Conservation (phyloP, 805 yeast species). For the Wickerhamomyces ciferrii region DNA sequence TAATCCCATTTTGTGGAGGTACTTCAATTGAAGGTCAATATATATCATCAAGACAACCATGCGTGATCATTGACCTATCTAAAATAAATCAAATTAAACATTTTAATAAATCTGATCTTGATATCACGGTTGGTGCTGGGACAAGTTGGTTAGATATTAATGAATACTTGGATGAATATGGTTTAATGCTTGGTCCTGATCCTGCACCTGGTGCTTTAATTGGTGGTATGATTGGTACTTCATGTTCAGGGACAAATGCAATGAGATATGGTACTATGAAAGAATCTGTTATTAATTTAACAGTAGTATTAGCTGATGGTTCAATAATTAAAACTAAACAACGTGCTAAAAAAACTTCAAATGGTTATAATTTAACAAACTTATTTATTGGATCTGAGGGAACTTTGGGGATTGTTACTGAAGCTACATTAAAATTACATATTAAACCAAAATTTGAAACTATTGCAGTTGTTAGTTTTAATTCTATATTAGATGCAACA, state of each 20-base stretch:
- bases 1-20: slow-evolving; percentile 61
- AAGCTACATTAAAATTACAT: slow-evolving; percentile 67
- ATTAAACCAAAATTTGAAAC: slow-evolving; percentile 58
- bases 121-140: slow-evolving; percentile 70
- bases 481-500: slow-evolving; percentile 66
- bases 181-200: slow-evolving; percentile 67
- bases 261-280: slow-evolving; percentile 75
- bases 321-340: slow-evolving; percentile 65
- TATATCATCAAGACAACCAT: slow-evolving; percentile 54
- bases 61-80: slow-evolving; percentile 56
- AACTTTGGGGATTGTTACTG: slow-evolving; percentile 72
- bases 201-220: slow-evolving; percentile 77
- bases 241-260: slow-evolving; percentile 79
- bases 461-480: slow-evolving; percentile 66
- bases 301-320: slow-evolving; percentile 78
- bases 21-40: slow-evolving; percentile 67
- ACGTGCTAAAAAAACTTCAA: slow-evolving; percentile 70
- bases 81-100: slow-evolving; percentile 53
- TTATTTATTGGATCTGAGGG: slow-evolving; percentile 76
- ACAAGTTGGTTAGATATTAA: slow-evolving; percentile 72
- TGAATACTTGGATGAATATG: slow-evolving; percentile 40
- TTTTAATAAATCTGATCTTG: slow-evolving; percentile 60
- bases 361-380: slow-evolving; percentile 76
- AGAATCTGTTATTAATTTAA: slow-evolving; percentile 60
- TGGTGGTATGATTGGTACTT: slow-evolving; percentile 73